A percentile compares a stretch with the other conserved stretches of the same genome.
phyloP scores from a whole-genome alignment of 2,329 filamentous ascomycete species.

The Aureobasidium mangrovei region DNA sequence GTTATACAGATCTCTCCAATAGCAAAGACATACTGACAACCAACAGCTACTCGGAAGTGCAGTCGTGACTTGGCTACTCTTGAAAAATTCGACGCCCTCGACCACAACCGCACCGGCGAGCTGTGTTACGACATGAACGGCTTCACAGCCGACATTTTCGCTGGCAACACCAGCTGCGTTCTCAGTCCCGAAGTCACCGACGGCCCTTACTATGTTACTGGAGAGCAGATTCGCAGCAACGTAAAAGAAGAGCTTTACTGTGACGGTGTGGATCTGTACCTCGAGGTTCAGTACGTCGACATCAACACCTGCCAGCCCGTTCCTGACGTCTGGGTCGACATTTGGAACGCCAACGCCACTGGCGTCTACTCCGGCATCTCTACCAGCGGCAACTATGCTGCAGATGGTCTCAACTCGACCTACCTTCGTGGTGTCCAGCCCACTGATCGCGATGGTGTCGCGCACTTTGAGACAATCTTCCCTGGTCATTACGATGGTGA shows the following conservation, averaged over 20 bases:
- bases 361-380: conserved; percentile 34
- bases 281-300: conserved; percentile 39
- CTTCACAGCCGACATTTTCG: conserved; percentile 4
- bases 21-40: background rate
- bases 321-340: conserved; percentile 31
- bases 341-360: conserved; percentile 41
- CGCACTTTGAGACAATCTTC: conserved; percentile 36
- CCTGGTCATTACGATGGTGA: conserved; percentile 35
- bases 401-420: background rate
- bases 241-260: conserved; percentile 32
- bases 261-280: conserved; percentile 32
- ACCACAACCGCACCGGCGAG: conserved; percentile 15
- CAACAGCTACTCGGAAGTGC: background rate
- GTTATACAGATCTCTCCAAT: background rate
- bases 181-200: conserved; percentile 24
- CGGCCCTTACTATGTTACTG: conserved; percentile 30
- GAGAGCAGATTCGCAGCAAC: conserved; percentile 33
- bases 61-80: conserved; percentile 14
- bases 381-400: background rate
- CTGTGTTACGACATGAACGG: conserved; percentile 4
- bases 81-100: conserved; percentile 10
- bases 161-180: conserved; percentile 22
- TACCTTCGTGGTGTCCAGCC: conserved; percentile 28
- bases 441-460: conserved; percentile 34
- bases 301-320: conserved; percentile 35